Conservation (phyloP, 257 asterid species). For the Verbascum thapsus region DNA sequence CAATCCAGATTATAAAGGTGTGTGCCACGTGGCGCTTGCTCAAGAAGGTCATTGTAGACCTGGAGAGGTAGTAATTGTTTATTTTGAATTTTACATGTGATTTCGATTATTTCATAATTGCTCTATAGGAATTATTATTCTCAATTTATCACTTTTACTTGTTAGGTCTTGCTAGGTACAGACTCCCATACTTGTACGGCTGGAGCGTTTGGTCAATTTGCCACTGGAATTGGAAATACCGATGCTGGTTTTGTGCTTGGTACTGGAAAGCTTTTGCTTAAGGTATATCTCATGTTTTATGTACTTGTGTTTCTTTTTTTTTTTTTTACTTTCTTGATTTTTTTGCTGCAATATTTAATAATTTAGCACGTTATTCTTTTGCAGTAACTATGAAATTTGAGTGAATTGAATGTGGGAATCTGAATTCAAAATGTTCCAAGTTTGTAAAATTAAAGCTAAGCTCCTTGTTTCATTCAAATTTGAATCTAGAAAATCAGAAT, state of each 20-base stretch:
- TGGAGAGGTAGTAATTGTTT: slow-evolving; percentile 66
- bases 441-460: too few species aligned
- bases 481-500: neutral
- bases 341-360: too few species aligned
- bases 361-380: too few species aligned
- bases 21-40: slow-evolving; percentile 95
- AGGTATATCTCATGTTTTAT: slow-evolving; percentile 48
- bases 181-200: slow-evolving; percentile 97
- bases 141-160: slow-evolving; percentile 27
- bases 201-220: slow-evolving; percentile 97
- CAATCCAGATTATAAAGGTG: slow-evolving; percentile 97
- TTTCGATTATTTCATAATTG: neutral
- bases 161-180: slow-evolving; percentile 87
- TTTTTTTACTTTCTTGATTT: too few species aligned
- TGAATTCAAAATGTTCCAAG: too few species aligned
- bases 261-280: slow-evolving; percentile 93
- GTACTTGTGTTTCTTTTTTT: too few species aligned
- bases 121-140: slow-evolving; percentile 6
- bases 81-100: neutral
- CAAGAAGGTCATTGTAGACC: slow-evolving; percentile 99
- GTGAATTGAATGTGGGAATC: too few species aligned
- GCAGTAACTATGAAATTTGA: neutral
- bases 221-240: slow-evolving; percentile 94
- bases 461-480: neutral
- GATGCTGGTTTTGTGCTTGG: slow-evolving; percentile 97